phyloP scores from a whole-genome alignment of 192 early-diverging fungal genomes.

The Mortierella hygrophila region DNA sequence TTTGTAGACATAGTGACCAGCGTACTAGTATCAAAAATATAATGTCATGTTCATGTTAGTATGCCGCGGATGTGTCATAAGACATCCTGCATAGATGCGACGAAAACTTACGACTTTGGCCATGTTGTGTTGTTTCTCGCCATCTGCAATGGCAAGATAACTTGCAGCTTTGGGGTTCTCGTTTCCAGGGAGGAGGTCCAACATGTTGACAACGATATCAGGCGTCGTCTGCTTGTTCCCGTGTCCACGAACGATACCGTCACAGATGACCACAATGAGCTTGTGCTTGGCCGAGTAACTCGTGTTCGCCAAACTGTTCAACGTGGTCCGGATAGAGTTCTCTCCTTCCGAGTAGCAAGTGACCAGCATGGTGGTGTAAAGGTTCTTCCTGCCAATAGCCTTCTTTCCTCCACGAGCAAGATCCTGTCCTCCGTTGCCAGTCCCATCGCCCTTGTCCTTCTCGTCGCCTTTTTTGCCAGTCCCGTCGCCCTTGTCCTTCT shows the following conservation, averaged over 20 bases:
- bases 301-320: slow-evolving; percentile 86
- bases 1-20: slow-evolving; percentile 77
- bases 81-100: no score
- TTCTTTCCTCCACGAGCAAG: slow-evolving; percentile 34
- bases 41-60: no score
- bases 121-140: slow-evolving; percentile 87
- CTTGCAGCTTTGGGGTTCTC: slow-evolving; percentile 82
- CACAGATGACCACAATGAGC: slow-evolving; percentile 87
- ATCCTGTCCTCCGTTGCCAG: slow-evolving; percentile 30
- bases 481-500: slow-evolving; percentile 22
- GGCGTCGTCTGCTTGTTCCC: slow-evolving; percentile 82
- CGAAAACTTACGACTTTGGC: slow-evolving; percentile 74
- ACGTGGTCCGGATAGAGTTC: slow-evolving; percentile 80
- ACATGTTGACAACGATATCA: slow-evolving; percentile 85
- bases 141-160: slow-evolving; percentile 85
- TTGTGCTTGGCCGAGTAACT: slow-evolving; percentile 91
- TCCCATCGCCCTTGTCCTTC: slow-evolving; percentile 19
- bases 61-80: no score
- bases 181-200: slow-evolving; percentile 73
- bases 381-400: slow-evolving; percentile 52
- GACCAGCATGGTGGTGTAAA: slow-evolving; percentile 84
- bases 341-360: slow-evolving; percentile 96
- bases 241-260: slow-evolving; percentile 91
- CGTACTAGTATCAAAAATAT: slow-evolving; percentile 55
- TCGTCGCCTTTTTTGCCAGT: slow-evolving; percentile 8